Evolutionary conservation across 768 basidiomycete species (phyloP).

Genomic region (Leccinum uliginosum): DNA sequence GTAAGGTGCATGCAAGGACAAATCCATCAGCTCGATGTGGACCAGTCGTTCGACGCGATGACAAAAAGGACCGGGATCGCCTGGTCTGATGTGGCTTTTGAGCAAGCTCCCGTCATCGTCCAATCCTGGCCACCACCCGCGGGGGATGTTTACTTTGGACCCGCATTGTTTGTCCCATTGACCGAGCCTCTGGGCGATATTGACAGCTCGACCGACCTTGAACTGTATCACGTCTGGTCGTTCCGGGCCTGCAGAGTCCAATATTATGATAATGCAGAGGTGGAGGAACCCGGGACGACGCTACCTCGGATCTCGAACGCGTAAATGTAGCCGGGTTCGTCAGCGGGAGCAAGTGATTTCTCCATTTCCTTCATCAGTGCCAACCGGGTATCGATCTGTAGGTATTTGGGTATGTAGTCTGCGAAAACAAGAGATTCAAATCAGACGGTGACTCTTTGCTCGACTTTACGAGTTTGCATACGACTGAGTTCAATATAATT

Average conservation of each 20-base stretch:
- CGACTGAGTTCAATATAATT: slow-evolving; percentile 58
- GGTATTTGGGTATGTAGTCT: slow-evolving; percentile 72
- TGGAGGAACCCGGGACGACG: slow-evolving; percentile 3
- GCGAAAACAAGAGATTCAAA: not conserved
- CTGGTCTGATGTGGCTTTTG: slow-evolving; percentile 61
- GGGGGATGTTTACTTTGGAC: slow-evolving; percentile 67
- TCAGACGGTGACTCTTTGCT: slow-evolving; percentile 2
- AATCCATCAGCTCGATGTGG: slow-evolving; percentile 75
- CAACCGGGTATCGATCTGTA: slow-evolving; percentile 56
- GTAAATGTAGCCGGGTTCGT: slow-evolving; percentile 76
- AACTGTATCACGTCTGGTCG: slow-evolving; percentile 47
- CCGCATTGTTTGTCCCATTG: slow-evolving; percentile 82
- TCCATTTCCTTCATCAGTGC: slow-evolving; percentile 54
- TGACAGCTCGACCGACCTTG: slow-evolving; percentile 77
- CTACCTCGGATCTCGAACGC: slow-evolving; percentile 74
- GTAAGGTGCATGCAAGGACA: slow-evolving; percentile 56
- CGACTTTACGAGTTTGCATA: slow-evolving; percentile 25
- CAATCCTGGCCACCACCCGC: slow-evolving; percentile 69
- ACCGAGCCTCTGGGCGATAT: slow-evolving; percentile 66
- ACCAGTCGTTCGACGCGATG: slow-evolving; percentile 76
- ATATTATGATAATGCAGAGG: slow-evolving; percentile 4
- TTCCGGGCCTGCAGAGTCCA: slow-evolving; percentile 24
- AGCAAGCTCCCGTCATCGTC: slow-evolving; percentile 47
- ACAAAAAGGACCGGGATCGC: slow-evolving; percentile 58
- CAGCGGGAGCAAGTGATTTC: slow-evolving; percentile 47